Evolutionary conservation across 495 filamentous ascomycete species (phyloP).

Genomic region (Penicillium cosmopolitanum): DNA sequence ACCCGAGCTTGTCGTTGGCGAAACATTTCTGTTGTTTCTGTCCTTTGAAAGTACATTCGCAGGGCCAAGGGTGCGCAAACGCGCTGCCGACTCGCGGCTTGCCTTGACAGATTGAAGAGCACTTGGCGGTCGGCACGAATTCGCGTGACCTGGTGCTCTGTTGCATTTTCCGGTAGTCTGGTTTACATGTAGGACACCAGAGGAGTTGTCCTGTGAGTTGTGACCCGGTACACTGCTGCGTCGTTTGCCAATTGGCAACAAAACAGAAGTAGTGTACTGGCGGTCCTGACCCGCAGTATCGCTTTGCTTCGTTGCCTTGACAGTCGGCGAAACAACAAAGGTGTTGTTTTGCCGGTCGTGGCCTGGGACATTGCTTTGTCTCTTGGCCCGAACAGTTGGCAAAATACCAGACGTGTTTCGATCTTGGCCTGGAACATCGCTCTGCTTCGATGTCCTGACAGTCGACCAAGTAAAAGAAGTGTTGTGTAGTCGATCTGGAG

Average conservation of each 20-base stretch:
- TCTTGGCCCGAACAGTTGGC: no score
- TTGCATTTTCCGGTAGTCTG: not conserved
- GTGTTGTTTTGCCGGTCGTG: no score
- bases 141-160: not conserved
- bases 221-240: conserved; percentile 7
- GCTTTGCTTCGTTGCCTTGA: no score
- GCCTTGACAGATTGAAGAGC: not conserved
- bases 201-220: not conserved
- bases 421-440: no score
- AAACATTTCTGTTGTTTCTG: not conserved
- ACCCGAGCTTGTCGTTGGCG: not conserved
- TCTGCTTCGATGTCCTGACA: no score
- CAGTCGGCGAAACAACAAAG: no score
- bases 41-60: not conserved
- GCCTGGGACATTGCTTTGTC: no score
- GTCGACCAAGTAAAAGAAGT: not conserved
- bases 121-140: not conserved
- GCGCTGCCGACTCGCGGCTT: conserved; percentile 4
- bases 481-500: not conserved
- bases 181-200: not conserved
- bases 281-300: no score
- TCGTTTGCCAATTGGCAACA: not conserved
- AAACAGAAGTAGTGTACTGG: no score
- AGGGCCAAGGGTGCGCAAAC: conserved; percentile 8
- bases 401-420: no score